A percentile compares a stretch with the other conserved stretches of the same genome.
Conservation (phyloP, 352 stramenopile species). For the Phytopythium kandeliae region DNA sequence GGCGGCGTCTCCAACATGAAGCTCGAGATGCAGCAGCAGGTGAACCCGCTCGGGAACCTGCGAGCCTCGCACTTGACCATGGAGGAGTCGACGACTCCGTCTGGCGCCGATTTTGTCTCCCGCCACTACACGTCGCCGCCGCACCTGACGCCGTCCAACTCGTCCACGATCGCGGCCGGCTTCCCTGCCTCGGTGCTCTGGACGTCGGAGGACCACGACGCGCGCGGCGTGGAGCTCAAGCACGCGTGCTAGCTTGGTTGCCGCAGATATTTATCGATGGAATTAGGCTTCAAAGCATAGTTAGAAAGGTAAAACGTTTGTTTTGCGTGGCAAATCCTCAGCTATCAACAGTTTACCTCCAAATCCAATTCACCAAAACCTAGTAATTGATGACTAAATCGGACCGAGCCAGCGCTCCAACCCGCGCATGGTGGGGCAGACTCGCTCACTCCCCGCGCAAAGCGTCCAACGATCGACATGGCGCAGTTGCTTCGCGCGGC, state of each 20-base stretch:
- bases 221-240: conserved; percentile 7
- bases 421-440: too few species aligned
- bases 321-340: too few species aligned
- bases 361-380: too few species aligned
- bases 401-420: too few species aligned
- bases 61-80: conserved; percentile 6
- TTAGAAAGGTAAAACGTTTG: too few species aligned
- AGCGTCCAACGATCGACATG: conserved; percentile 17
- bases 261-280: too few species aligned
- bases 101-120: conserved; percentile 5
- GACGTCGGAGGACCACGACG: conserved; percentile 27
- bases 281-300: too few species aligned
- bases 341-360: too few species aligned
- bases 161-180: conserved; percentile 17
- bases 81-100: conserved; percentile 25
- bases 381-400: too few species aligned
- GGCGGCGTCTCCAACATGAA: conserved; percentile 48
- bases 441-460: not conserved
- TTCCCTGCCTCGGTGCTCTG: conserved; percentile 52
- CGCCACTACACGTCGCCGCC: conserved; percentile 32
- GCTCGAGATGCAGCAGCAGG: conserved; percentile 31
- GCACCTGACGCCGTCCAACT: conserved; percentile 39
- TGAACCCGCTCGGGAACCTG: conserved; percentile 8
- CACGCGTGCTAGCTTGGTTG: not conserved
- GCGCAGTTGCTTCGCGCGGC: conserved; percentile 41